Conservation (phyloP, 1,284 basidiomycete species). For the Kalmanozyma brasiliensis region DNA sequence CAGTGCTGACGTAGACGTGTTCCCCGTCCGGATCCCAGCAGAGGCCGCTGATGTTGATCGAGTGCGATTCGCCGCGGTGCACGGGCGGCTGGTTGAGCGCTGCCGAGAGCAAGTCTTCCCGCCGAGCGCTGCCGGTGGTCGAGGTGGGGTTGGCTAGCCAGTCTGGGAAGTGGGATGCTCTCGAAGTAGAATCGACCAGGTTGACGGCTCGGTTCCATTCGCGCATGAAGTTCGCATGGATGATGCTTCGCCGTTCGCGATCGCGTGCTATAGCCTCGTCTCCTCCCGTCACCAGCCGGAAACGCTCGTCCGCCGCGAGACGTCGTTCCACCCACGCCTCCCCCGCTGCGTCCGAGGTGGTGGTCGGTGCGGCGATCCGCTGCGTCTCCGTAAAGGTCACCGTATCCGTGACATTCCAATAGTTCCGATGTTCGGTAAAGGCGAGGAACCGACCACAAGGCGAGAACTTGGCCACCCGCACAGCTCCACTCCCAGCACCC, state of each 20-base stretch:
- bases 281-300: constrained; percentile 20
- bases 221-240: constrained; percentile 39
- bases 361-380: constrained; percentile 20
- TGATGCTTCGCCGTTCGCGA: constrained; percentile 26
- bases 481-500: constrained; percentile 44
- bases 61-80: neutral
- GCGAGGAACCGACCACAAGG: constrained; percentile 56
- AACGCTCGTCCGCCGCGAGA: constrained; percentile 17
- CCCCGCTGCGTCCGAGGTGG: constrained; percentile 1
- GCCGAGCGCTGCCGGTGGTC: neutral
- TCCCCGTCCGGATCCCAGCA: constrained; percentile 55
- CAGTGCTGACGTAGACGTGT: constrained; percentile 44
- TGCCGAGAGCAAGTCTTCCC: constrained; percentile 9
- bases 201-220: constrained; percentile 43
- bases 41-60: constrained; percentile 47
- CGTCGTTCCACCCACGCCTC: constrained; percentile 9
- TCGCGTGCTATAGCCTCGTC: constrained; percentile 27
- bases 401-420: constrained; percentile 52
- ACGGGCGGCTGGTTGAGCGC: constrained; percentile 5
- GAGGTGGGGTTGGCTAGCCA: constrained; percentile 10
- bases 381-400: constrained; percentile 41
- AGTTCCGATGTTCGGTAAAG: constrained; percentile 55
- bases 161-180: constrained; percentile 12
- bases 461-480: constrained; percentile 52
- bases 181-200: constrained; percentile 13